A percentile compares a stretch with the other conserved stretches of the same genome.
Conservation (phyloP, 306 rosid species). For the Myrica gale region DNA sequence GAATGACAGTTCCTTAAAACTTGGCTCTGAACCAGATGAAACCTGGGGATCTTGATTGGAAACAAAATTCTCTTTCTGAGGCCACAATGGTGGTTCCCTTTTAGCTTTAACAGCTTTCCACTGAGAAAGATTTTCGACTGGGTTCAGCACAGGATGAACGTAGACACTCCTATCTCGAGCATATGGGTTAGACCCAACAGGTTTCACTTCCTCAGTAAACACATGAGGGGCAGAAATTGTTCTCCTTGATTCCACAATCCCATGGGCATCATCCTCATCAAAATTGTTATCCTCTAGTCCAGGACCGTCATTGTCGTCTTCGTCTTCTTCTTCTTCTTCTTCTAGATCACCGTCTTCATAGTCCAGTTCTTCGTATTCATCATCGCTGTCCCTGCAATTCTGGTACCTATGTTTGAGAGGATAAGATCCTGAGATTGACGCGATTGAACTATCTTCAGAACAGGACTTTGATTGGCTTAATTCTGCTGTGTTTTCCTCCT, state of each 20-base stretch:
- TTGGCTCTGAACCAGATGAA: slow-evolving; percentile 39
- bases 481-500: slow-evolving; percentile 35
- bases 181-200: slow-evolving; percentile 36
- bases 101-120: slow-evolving; percentile 70
- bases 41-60: slow-evolving; percentile 37
- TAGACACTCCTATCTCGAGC: slow-evolving; percentile 70
- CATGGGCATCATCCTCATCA: slow-evolving; percentile 37
- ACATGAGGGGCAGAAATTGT: slow-evolving; percentile 26
- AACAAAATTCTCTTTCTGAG: slow-evolving; percentile 58
- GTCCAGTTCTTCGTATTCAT: slow-evolving; percentile 53
- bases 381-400: slow-evolving; percentile 76
- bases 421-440: slow-evolving; percentile 50
- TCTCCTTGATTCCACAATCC: slow-evolving; percentile 27
- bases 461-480: slow-evolving; percentile 45
- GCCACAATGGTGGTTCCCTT: slow-evolving; percentile 39
- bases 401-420: slow-evolving; percentile 68
- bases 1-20: slow-evolving; percentile 39
- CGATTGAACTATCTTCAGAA: slow-evolving; percentile 54
- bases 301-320: slow-evolving; percentile 33
- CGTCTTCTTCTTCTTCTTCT: slow-evolving; percentile 39
- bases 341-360: slow-evolving; percentile 53
- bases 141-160: slow-evolving; percentile 80
- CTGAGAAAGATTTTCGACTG: slow-evolving; percentile 75
- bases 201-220: slow-evolving; percentile 41
- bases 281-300: slow-evolving; percentile 33